A percentile compares a stretch with the other conserved stretches of the same genome.
phyloP scores from a whole-genome alignment of 768 basidiomycete genomes.

The Paxillus ammoniavirescens region DNA sequence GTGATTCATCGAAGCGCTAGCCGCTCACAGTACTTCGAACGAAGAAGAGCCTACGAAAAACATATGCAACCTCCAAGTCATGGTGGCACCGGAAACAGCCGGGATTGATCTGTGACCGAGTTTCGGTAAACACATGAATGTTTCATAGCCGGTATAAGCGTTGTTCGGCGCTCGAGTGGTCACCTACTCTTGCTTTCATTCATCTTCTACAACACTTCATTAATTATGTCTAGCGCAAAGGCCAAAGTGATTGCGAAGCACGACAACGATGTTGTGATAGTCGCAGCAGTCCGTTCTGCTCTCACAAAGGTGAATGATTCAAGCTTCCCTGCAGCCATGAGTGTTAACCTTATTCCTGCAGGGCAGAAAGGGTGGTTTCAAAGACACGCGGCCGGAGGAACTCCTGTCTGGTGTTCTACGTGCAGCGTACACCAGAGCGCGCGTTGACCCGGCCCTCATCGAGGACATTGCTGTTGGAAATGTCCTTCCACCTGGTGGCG shows the following conservation, averaged over 20 bases:
- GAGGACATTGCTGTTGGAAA: slow-evolving; percentile 87
- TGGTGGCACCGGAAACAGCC: neutral
- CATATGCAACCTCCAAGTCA: too few relatives aligned
- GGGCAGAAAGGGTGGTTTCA: slow-evolving; percentile 87
- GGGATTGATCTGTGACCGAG: neutral
- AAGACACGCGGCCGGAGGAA: slow-evolving; percentile 84
- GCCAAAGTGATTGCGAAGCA: slow-evolving; percentile 65
- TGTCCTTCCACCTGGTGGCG: slow-evolving; percentile 84
- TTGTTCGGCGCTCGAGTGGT: neutral
- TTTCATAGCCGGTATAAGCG: slow-evolving; percentile 20
- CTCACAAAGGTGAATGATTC: slow-evolving; percentile 70
- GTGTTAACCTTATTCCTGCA: slow-evolving; percentile 27
- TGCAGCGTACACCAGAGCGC: slow-evolving; percentile 64
- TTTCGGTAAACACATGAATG: slow-evolving; percentile 24
- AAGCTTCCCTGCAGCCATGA: neutral
- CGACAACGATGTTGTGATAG: slow-evolving; percentile 88
- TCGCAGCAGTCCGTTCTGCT: slow-evolving; percentile 85
- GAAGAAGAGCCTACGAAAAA: too few relatives aligned
- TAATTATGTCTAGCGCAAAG: slow-evolving; percentile 39
- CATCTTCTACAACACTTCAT: neutral
- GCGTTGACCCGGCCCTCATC: slow-evolving; percentile 77
- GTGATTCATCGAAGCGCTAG: too few relatives aligned
- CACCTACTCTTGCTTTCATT: neutral
- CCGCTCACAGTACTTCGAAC: too few relatives aligned
- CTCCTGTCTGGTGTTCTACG: slow-evolving; percentile 74